Base-by-base conservation (phyloP, 345 rosid species). In the Sapria himalayana region DNA sequence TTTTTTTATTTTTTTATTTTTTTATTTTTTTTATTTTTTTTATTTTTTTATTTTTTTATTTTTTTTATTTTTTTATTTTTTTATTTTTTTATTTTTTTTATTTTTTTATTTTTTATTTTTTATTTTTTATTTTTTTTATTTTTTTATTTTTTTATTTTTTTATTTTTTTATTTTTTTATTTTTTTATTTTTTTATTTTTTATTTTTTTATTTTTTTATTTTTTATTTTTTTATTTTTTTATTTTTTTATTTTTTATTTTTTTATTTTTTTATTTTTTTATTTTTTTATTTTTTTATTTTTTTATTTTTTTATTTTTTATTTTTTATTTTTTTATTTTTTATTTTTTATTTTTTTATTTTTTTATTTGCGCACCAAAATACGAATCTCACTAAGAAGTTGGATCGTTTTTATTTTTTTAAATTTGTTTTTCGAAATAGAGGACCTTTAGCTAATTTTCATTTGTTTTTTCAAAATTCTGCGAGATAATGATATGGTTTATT, bases 401-500 rank as follows among this genome's bases (percentile, higher is more conserved):
- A n/a, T n/a, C n/a, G n/a, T n/a, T n/a, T n/a, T n/a, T n/a, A n/a
- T n/a, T n/a, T n/a, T 18, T 9, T 41, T 29, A 15, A 25, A 22
- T n/a, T 19, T 33, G 25, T 3, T 39, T 14, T 9, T 39, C 13
- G 11, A 10, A 14, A 14, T 13, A 39, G 14, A 12, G 11, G 14
- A 31, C 34, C 33, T 46, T 27, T 54, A 18, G 9, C 33, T 15
- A 29, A 13, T 39, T 8, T 32, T 33, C 8, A 12, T 4, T 21
- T 43, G 20, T 44, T 16, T 24, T 33, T 45, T 17, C 35, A 9
- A 5, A 39, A 45, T 27, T 40, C 25, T 21, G 9, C 33, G 35
- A 10, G 18, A 22, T 33, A 24, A 27, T 25, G n/a, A n/a, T n/a
- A n/a, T n/a, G n/a, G 41, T 36, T 51, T 43, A 24, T 25, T 27